Evolutionary conservation across 441 rosid species (phyloP).

Genomic region (Euphorbia corollata): DNA sequence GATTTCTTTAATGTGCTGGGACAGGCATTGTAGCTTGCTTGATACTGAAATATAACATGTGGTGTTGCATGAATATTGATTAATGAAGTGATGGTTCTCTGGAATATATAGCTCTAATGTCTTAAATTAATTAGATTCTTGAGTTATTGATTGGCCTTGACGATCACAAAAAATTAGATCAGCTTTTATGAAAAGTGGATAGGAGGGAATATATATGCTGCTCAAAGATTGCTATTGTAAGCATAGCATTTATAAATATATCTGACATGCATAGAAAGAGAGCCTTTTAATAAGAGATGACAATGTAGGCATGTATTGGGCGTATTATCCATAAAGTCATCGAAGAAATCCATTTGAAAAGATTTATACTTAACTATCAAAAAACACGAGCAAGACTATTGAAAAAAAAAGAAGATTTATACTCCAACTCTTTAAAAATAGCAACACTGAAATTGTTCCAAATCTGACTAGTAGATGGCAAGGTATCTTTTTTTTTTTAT

Average conservation of each 20-base stretch:
- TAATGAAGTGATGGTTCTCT: conserved; percentile 13
- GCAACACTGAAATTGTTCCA: conserved; percentile 30
- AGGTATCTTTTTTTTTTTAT: conserved; percentile 29
- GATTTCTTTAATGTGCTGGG: conserved; percentile 22
- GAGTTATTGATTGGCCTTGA: conserved; percentile 26
- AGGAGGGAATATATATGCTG: conserved; percentile 46
- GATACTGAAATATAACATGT: conserved; percentile 20
- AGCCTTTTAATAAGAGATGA: conserved; percentile 35
- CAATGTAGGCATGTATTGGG: conserved; percentile 26
- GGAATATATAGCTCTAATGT: conserved; percentile 19
- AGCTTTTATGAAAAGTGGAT: conserved; percentile 37
- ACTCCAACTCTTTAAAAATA: conserved; percentile 13
- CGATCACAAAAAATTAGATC: conserved; percentile 26
- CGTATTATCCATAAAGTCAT: conserved; percentile 29
- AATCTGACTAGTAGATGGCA: conserved; percentile 25
- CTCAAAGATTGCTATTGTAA: conserved; percentile 37
- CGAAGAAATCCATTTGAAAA: conserved; percentile 38
- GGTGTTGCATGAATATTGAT: conserved; percentile 23
- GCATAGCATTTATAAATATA: conserved; percentile 16
- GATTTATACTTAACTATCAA: conserved; percentile 35
- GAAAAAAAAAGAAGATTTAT: no score
- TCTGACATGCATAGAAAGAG: conserved; percentile 22
- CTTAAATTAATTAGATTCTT: conserved; percentile 33
- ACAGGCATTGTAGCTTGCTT: conserved; percentile 12
- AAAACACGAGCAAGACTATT: no score